Evolutionary conservation across 1,139 yeast species (phyloP).

Genomic region (Candida glucosophila): DNA sequence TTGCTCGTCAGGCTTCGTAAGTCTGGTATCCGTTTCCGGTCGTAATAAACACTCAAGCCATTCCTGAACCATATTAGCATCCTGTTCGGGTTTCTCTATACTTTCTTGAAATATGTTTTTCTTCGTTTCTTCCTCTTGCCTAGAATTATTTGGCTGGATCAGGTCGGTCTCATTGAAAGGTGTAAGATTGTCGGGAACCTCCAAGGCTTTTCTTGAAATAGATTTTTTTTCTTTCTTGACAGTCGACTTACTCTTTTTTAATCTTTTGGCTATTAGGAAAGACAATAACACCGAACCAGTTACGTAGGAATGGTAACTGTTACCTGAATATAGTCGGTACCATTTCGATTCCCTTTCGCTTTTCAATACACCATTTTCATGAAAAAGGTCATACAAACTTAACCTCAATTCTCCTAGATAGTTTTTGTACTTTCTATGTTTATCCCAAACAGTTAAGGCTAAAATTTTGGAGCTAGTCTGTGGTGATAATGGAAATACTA

Average conservation of each 20-base stretch:
- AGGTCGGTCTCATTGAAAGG: no score
- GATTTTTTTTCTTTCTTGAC: constrained; percentile 3
- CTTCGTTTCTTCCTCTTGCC: no score
- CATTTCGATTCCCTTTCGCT: constrained; percentile 33
- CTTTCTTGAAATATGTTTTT: no score
- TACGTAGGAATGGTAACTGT: constrained; percentile 37
- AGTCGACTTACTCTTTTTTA: constrained; percentile 5
- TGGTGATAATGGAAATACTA: constrained; percentile 21
- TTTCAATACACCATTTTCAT: constrained; percentile 10
- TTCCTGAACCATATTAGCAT: constrained; percentile 9
- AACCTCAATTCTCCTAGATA: constrained; percentile 53
- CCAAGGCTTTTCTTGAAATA: no score
- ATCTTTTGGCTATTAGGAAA: constrained; percentile 23
- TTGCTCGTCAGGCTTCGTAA: constrained; percentile 26
- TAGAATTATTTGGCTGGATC: no score
- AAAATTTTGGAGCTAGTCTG: constrained; percentile 24
- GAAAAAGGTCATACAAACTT: constrained; percentile 35
- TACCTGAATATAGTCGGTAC: constrained; percentile 43
- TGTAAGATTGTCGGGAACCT: no score
- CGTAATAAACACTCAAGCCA: constrained; percentile 27
- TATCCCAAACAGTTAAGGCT: constrained; percentile 36
- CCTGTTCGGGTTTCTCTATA: no score
- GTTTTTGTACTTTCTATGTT: constrained; percentile 33
- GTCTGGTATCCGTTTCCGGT: constrained; percentile 19
- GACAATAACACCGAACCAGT: constrained; percentile 51